Percentiles rank a stretch among this genome's conserved stretches.
Conservation (phyloP, 805 yeast species). For the Candida bentonensis region DNA sequence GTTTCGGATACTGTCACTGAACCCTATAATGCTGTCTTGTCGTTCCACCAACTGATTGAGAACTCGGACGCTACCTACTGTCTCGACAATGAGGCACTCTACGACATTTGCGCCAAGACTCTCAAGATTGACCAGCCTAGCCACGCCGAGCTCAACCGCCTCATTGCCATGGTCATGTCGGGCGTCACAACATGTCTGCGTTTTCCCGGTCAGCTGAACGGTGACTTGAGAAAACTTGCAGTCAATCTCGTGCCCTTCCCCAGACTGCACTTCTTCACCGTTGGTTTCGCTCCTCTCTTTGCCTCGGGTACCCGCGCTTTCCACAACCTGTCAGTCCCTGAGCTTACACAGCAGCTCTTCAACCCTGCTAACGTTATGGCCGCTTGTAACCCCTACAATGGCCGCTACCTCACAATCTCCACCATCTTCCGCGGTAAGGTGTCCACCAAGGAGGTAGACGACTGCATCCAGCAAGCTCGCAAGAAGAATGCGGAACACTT, state of each 20-base stretch:
- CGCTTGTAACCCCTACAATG: slow-evolving; percentile 84
- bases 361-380: slow-evolving; percentile 93
- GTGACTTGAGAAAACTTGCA: slow-evolving; percentile 85
- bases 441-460: slow-evolving; percentile 87
- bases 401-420: slow-evolving; percentile 85
- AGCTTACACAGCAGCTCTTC: slow-evolving; percentile 89
- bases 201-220: slow-evolving; percentile 91
- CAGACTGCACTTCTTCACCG: slow-evolving; percentile 91
- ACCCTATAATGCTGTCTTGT: slow-evolving; percentile 87
- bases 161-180: slow-evolving; percentile 85
- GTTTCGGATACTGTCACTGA: slow-evolving; percentile 89
- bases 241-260: slow-evolving; percentile 94
- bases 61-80: slow-evolving; percentile 89
- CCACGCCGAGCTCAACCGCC: slow-evolving; percentile 65
- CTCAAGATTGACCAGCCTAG: slow-evolving; percentile 68
- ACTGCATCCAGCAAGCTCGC: slow-evolving; percentile 80
- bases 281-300: slow-evolving; percentile 87
- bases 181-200: slow-evolving; percentile 92
- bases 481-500: slow-evolving; percentile 67
- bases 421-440: slow-evolving; percentile 93
- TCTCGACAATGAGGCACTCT: slow-evolving; percentile 88
- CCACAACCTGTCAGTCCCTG: slow-evolving; percentile 80
- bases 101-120: slow-evolving; percentile 79
- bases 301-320: slow-evolving; percentile 70
- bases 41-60: slow-evolving; percentile 86